Percentiles rank a stretch among this genome's conserved stretches.
Evolutionary conservation across 2,329 filamentous ascomycete species (phyloP).

Genomic region (Cladobotryum mycophilum): DNA sequence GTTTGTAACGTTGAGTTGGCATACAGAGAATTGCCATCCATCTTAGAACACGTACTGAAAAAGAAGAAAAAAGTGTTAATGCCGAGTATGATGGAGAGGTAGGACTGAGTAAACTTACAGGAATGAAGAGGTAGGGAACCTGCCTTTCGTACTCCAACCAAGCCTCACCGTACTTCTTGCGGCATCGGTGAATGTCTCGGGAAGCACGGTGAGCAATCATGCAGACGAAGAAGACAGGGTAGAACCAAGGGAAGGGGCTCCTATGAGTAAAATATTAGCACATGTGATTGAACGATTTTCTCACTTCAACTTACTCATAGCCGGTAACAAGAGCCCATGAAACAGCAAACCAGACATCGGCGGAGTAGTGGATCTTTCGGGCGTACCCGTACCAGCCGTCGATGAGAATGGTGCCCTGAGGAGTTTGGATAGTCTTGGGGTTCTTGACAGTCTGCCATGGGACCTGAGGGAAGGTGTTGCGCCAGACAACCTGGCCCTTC

Average conservation of each 20-base stretch:
- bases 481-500: constrained; percentile 61
- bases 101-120: constrained; percentile 35
- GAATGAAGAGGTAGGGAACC: constrained; percentile 82
- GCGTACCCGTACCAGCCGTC: constrained; percentile 80
- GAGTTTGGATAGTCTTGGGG: constrained; percentile 68
- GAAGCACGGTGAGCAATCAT: constrained; percentile 78
- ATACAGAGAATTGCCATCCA: neutral
- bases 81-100: neutral
- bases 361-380: constrained; percentile 54
- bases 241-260: constrained; percentile 87
- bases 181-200: constrained; percentile 72
- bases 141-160: constrained; percentile 74
- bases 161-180: constrained; percentile 71
- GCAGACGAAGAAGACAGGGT: constrained; percentile 71
- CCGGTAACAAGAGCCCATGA: constrained; percentile 48
- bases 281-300: neutral
- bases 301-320: constrained; percentile 31
- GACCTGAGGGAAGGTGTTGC: constrained; percentile 83
- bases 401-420: constrained; percentile 67
- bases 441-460: constrained; percentile 80
- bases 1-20: neutral
- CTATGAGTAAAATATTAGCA: constrained; percentile 16
- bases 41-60: constrained; percentile 38
- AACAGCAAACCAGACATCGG: constrained; percentile 43
- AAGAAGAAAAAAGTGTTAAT: constrained; percentile 10